These are phyloP conservation scores for Podospora anserina DNA, from an alignment of 495 filamentous ascomycete genomes.

Conservation along the genomic window DNA sequence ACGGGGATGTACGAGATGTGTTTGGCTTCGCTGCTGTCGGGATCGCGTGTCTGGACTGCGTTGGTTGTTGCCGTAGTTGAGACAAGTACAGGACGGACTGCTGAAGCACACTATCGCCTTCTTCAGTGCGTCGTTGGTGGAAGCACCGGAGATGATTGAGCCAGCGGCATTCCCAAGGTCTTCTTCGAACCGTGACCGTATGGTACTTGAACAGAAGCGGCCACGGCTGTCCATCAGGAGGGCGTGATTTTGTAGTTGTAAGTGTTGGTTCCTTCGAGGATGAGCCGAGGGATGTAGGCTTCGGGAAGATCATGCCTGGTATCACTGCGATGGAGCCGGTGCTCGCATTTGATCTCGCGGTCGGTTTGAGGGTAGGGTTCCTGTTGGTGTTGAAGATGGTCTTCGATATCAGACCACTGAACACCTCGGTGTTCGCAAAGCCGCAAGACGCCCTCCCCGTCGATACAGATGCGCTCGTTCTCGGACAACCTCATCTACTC, in stretches of 20 bases:
- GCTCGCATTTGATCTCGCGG: background rate
- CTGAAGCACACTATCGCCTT: background rate
- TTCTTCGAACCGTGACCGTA: background rate
- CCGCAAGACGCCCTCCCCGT: background rate
- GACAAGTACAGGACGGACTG: background rate
- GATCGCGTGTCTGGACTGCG: background rate
- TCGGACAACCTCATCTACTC: background rate
- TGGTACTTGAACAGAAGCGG: background rate
- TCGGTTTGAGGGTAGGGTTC: background rate
- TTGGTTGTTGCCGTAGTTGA: background rate
- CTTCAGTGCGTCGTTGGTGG: background rate
- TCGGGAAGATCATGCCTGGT: background rate
- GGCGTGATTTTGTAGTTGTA: background rate
- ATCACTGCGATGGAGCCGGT: background rate
- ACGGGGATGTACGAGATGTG: background rate
- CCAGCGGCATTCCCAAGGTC: background rate
- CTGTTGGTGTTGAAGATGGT: background rate
- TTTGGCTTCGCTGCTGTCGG: background rate
- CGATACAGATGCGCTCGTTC: background rate
- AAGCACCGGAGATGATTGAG: background rate
- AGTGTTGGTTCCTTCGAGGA: background rate
- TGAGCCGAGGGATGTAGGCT: background rate
- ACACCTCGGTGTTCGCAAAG: background rate
- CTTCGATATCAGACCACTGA: background rate
- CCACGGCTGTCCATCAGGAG: background rate